These are phyloP conservation scores for Oxytropis ochrocephala DNA, from an alignment of 306 rosid species.

Conservation along the genomic window DNA sequence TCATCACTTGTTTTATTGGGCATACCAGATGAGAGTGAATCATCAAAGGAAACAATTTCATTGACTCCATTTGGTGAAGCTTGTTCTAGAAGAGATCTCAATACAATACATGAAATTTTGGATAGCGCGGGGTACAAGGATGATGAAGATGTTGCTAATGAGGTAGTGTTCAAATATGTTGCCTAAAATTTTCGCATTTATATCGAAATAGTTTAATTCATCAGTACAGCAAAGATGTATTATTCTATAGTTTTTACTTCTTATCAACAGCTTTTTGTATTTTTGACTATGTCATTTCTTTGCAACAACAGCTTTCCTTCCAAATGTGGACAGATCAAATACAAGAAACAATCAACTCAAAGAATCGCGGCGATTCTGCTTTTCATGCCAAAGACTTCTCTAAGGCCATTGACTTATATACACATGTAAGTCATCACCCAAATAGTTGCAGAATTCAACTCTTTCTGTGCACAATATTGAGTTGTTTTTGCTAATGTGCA, in stretches of 20 bases:
- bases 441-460: constrained; percentile 5
- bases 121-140: constrained; percentile 79
- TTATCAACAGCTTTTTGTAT: neutral
- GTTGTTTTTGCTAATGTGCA: too few species aligned
- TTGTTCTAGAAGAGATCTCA: constrained; percentile 82
- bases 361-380: constrained; percentile 84
- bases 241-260: neutral
- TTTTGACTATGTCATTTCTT: neutral
- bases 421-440: constrained; percentile 55
- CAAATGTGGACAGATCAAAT: constrained; percentile 97
- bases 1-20: constrained; percentile 70
- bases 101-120: constrained; percentile 78
- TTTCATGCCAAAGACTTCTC: constrained; percentile 74
- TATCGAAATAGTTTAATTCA: neutral
- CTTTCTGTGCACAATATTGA: neutral
- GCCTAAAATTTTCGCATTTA: neutral
- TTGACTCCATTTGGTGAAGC: constrained; percentile 86
- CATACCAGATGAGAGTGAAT: constrained; percentile 45
- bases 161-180: constrained; percentile 36
- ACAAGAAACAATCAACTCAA: constrained; percentile 81
- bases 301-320: constrained; percentile 77
- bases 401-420: constrained; percentile 63
- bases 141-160: constrained; percentile 93
- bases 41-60: constrained; percentile 42
- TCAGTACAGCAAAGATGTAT: neutral